These are phyloP conservation scores for Catunica adiposa DNA, from an alignment of 2,329 filamentous ascomycete species.

Conservation along the genomic window DNA sequence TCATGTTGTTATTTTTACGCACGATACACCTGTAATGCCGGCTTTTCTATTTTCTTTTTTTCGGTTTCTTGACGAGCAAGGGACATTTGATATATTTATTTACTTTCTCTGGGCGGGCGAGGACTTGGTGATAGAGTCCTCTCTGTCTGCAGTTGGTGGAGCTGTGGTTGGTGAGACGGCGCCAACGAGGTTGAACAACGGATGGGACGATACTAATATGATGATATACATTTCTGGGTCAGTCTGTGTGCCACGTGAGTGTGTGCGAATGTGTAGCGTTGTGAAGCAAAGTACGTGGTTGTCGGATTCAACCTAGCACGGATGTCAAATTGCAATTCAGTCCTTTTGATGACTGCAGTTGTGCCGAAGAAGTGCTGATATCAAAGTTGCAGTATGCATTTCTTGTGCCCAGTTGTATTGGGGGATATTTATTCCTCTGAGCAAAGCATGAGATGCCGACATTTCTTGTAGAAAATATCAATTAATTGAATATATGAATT, in stretches of 20 bases:
- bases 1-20: conserved; percentile 6
- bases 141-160: not conserved
- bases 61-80: not conserved
- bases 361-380: conserved; percentile 99
- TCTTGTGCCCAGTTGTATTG: not conserved
- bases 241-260: not conserved
- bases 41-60: not conserved
- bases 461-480: not conserved
- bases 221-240: not conserved
- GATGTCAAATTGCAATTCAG: conserved; percentile 99
- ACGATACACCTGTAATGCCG: conserved; percentile 8
- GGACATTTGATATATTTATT: not conserved
- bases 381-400: conserved; percentile 23
- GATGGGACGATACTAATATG: conserved; percentile 15
- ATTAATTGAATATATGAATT: too few species aligned
- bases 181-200: not conserved
- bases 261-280: not conserved
- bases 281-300: not conserved
- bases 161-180: not conserved
- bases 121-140: not conserved
- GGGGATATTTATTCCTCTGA: not conserved
- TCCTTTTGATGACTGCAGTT: conserved; percentile 69
- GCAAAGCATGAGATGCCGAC: conserved; percentile 7
- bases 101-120: not conserved
- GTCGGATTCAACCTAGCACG: conserved; percentile 45